These are phyloP conservation scores for Peribolospora kevripleyi DNA, from an alignment of 768 basidiomycete genomes.

Conservation along the genomic window DNA sequence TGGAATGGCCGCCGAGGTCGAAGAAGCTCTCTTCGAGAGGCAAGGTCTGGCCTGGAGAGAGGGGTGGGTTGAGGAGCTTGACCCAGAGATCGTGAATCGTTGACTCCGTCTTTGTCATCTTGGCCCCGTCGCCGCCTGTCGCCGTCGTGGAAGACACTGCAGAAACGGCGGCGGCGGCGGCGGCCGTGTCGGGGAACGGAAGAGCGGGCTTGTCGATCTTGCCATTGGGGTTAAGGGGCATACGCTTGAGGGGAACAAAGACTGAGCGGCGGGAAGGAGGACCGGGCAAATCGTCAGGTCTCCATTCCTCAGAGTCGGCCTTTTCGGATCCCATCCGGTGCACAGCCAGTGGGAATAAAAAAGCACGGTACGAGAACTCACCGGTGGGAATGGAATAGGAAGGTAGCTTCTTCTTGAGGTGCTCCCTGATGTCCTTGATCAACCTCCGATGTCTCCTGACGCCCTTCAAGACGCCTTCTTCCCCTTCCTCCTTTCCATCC, in stretches of 20 bases:
- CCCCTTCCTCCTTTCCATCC: constrained; percentile 27
- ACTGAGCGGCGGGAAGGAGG: constrained; percentile 26
- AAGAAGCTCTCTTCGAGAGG: constrained; percentile 88
- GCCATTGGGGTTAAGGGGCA: constrained; percentile 97
- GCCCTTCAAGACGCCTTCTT: constrained; percentile 39
- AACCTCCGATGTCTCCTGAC: constrained; percentile 60
- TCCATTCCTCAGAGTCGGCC: neutral
- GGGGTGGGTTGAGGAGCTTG: constrained; percentile 49
- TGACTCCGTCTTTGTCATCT: constrained; percentile 44
- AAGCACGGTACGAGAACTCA: constrained; percentile 23
- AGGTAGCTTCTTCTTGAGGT: constrained; percentile 88
- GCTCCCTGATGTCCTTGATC: constrained; percentile 80
- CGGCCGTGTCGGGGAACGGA: constrained; percentile 91
- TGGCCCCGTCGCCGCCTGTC: constrained; percentile 15
- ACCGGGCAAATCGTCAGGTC: neutral
- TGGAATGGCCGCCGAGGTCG: constrained; percentile 93
- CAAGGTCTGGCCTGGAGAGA: constrained; percentile 31
- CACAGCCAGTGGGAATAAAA: neutral
- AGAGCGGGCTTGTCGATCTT: constrained; percentile 97
- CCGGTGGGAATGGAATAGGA: constrained; percentile 78
- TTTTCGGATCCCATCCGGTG: too few species aligned
- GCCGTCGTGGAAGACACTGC: constrained; percentile 22
- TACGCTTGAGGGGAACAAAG: constrained; percentile 75
- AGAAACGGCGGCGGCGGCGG: constrained; percentile 23
- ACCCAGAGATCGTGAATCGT: constrained; percentile 68